These are phyloP conservation scores for Fusarium cyanostomum DNA, from an alignment of 2,329 filamentous ascomycete species.

Conservation along the genomic window DNA sequence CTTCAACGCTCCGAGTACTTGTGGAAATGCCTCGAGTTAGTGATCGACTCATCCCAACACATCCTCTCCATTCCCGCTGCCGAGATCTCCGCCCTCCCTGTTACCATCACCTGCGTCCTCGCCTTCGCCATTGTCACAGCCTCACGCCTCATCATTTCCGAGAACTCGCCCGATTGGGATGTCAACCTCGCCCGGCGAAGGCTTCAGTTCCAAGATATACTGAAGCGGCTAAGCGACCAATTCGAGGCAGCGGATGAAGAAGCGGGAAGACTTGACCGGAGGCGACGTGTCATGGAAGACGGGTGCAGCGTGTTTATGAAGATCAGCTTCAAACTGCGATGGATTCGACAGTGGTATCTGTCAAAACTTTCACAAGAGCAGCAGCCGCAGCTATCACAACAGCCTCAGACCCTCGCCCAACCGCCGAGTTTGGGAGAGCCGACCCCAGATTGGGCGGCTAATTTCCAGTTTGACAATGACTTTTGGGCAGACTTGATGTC, in stretches of 20 bases:
- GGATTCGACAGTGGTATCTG: slow-evolving; percentile 54
- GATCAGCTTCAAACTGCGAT: slow-evolving; percentile 50
- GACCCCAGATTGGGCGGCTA: slow-evolving; percentile 35
- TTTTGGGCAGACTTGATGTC: slow-evolving; percentile 45
- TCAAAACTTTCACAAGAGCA: slow-evolving; percentile 34
- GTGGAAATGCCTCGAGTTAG: slow-evolving; percentile 49
- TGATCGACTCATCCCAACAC: slow-evolving; percentile 41
- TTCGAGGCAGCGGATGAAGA: slow-evolving; percentile 46
- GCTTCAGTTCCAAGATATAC: slow-evolving; percentile 46
- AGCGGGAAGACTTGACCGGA: slow-evolving; percentile 35
- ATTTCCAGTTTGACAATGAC: slow-evolving; percentile 43
- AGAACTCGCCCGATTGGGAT: slow-evolving; percentile 51
- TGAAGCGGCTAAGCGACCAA: slow-evolving; percentile 42
- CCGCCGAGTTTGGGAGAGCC: background rate
- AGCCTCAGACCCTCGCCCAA: slow-evolving; percentile 7
- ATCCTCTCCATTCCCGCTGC: slow-evolving; percentile 41
- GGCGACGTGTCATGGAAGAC: slow-evolving; percentile 43
- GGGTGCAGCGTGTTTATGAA: slow-evolving; percentile 45
- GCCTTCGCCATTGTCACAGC: slow-evolving; percentile 50
- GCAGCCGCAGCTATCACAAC: slow-evolving; percentile 9
- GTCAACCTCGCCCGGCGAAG: slow-evolving; percentile 44
- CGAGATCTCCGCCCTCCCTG: slow-evolving; percentile 44
- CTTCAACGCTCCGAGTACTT: slow-evolving; percentile 48
- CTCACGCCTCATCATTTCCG: slow-evolving; percentile 49
- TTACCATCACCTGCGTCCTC: slow-evolving; percentile 42